These are phyloP conservation scores for Fusarium subglutinans DNA, from an alignment of 2,329 filamentous ascomycete species.

Conservation along the genomic window DNA sequence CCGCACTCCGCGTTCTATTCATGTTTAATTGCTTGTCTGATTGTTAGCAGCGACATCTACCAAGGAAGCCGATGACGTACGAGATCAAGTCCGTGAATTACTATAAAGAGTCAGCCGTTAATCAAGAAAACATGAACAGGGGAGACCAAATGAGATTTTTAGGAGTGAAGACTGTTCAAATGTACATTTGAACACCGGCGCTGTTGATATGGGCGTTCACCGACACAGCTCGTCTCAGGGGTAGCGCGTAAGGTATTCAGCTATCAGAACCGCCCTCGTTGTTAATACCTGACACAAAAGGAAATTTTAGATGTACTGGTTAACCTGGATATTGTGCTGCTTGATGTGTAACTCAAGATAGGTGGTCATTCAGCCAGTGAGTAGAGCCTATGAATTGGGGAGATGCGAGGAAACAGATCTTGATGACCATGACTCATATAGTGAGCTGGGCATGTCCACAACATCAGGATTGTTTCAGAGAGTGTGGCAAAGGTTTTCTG, in stretches of 20 bases:
- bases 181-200: neutral
- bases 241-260: neutral
- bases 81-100: neutral
- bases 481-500: accelerated
- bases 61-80: neutral
- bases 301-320: too few species aligned
- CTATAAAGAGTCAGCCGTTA: neutral
- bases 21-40: neutral
- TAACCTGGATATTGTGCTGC: too few species aligned
- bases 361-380: neutral
- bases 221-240: neutral
- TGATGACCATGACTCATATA: accelerated
- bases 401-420: neutral
- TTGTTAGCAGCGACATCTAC: accelerated
- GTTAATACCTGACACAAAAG: too few species aligned
- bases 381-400: neutral
- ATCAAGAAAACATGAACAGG: neutral
- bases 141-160: neutral
- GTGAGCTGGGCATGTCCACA: neutral
- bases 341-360: neutral
- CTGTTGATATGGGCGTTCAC: neutral
- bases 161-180: neutral
- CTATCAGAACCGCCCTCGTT: too few species aligned
- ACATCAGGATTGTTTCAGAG: too few species aligned
- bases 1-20: neutral